phyloP scores from a whole-genome alignment of 768 basidiomycete genomes.

The Termitomyces sp. region DNA sequence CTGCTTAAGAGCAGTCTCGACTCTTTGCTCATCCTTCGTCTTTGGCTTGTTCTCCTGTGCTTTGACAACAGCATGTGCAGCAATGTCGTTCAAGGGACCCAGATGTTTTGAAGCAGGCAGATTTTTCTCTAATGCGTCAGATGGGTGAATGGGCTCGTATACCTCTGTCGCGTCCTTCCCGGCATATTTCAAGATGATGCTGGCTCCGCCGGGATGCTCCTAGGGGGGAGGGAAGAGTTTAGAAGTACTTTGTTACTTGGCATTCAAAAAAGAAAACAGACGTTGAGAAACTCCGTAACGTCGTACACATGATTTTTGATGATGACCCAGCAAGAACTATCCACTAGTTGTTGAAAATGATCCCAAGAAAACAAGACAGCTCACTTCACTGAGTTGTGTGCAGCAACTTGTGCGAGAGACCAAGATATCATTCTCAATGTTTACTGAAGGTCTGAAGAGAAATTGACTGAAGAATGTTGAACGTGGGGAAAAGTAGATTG shows the following conservation, averaged over 20 bases:
- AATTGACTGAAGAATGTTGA: neutral
- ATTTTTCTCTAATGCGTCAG: constrained; percentile 70
- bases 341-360: constrained; percentile 5
- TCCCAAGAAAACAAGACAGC: constrained; percentile 12
- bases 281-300: constrained; percentile 73
- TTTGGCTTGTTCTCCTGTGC: constrained; percentile 37
- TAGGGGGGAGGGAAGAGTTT: constrained; percentile 17
- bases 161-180: constrained; percentile 79
- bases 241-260: neutral
- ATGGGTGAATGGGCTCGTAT: constrained; percentile 82
- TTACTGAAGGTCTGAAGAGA: constrained; percentile 10
- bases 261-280: constrained; percentile 18
- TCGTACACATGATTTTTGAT: constrained; percentile 80
- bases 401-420: constrained; percentile 52
- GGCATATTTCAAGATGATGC: constrained; percentile 78
- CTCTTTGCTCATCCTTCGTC: constrained; percentile 67
- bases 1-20: constrained; percentile 51
- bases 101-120: constrained; percentile 68
- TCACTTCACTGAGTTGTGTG: constrained; percentile 51
- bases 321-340: constrained; percentile 81
- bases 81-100: constrained; percentile 51
- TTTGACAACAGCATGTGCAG: constrained; percentile 30
- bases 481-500: neutral
- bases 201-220: constrained; percentile 79
- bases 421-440: constrained; percentile 32